Base-by-base conservation (phyloP, 1,139 yeast species). In the Yamadazyma triangularis region DNA sequence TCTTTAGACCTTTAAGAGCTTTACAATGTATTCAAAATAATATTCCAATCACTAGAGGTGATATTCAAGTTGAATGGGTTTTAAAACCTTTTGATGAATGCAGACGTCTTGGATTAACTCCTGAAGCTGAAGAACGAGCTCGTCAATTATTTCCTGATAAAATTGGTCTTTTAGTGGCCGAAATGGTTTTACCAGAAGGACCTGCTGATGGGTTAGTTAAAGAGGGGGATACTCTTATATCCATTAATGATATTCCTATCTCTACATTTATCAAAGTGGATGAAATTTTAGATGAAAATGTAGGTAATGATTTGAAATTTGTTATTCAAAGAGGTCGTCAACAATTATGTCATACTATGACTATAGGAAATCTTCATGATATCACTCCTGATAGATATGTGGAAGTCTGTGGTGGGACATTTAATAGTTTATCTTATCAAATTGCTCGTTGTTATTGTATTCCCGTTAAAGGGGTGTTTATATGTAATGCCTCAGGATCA, bases 41-140 rank as follows among this genome's bases (percentile, higher is more conserved):
- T 2, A 33, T 57, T 30, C 76, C 80, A 1, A 77, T 89, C 25
- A 77, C 93, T 1, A 80, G 73, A 51, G 73, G 96, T 38, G 88
- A 94, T 7, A 85, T 89, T 36, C 96, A 89, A 59, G 89, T 83
- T 4, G 95, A 86, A 49, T 88, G 96, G 95, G 63, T 74, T 32
- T 61, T 87, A 43, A 82, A 79, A 47, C 96, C 97, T 1, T 89
- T 74, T 49, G 96, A 89, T 49, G 95, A 86, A 53, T 89, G 96
- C 60, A 73, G 86, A 47, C 74, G 96, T 48, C 65, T 88, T 34
- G 97, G 96, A 0, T 67, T 89, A 28, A 78, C 88, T 4, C 63
- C 78, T 3, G 93, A 77, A 30, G 81, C 85, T 6, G 96, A 88
- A 53, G 66, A 74, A 23, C 57, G 56, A 33, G 85, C 91, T 27